These are phyloP conservation scores for Alnus rubra DNA, from an alignment of 306 rosid genomes.

Conservation along the genomic window DNA sequence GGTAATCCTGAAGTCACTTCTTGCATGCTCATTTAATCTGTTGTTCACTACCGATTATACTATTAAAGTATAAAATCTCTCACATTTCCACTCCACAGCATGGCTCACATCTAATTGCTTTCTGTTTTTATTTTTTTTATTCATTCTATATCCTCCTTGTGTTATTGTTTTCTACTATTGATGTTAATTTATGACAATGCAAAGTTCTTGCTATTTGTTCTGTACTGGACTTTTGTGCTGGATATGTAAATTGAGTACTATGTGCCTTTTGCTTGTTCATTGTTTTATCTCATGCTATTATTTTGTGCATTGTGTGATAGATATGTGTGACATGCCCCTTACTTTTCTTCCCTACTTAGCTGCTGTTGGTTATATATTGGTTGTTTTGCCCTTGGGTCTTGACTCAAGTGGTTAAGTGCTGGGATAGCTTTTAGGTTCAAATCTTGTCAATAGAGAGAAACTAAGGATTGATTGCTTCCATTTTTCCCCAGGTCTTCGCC, in stretches of 20 bases:
- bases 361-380: slow-evolving; percentile 7
- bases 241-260: neutral
- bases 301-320: neutral
- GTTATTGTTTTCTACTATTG: neutral
- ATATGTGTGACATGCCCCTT: neutral
- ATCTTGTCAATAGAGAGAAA: neutral
- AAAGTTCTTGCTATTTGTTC: neutral
- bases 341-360: slow-evolving; percentile 15
- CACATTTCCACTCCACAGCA: neutral
- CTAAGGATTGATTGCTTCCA: slow-evolving; percentile 29
- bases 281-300: neutral
- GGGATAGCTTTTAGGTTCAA: neutral
- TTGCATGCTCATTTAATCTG: neutral
- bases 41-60: neutral
- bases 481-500: slow-evolving; percentile 74
- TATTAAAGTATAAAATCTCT: neutral
- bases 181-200: neutral
- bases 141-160: neutral
- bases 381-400: neutral
- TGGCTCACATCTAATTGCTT: neutral
- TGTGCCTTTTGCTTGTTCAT: neutral
- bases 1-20: neutral
- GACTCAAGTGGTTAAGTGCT: neutral
- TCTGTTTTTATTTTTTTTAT: neutral
- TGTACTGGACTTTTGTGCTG: neutral